Conservation (phyloP, 148 eudicot species). For the Chenopodium suecicum region DNA sequence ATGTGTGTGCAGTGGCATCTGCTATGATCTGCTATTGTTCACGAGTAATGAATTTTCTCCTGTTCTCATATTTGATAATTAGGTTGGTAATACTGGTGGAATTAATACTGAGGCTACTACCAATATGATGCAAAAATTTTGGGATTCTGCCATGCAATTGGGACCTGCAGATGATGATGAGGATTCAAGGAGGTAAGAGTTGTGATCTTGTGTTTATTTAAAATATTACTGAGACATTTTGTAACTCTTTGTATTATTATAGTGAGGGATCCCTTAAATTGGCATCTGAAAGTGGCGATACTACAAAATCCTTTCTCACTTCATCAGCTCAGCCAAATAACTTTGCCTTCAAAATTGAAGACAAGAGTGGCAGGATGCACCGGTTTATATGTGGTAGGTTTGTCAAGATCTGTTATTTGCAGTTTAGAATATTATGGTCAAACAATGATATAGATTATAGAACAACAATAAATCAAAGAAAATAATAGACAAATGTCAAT, state of each 20-base stretch:
- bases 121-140: conserved; percentile 88
- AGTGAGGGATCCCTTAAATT: conserved; percentile 73
- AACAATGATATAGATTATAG: no score
- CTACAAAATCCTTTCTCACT: conserved; percentile 46
- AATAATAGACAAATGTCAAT: no score
- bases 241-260: background rate
- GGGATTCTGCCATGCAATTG: conserved; percentile 89
- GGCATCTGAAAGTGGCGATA: conserved; percentile 68
- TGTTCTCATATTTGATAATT: conserved; percentile 15
- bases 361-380: conserved; percentile 81
- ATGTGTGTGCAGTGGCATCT: background rate
- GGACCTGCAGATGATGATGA: conserved; percentile 70
- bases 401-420: no score
- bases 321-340: conserved; percentile 39
- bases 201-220: conserved; percentile 12
- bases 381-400: conserved; percentile 79
- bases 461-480: no score
- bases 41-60: background rate
- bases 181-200: conserved; percentile 66
- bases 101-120: conserved; percentile 63
- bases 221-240: background rate
- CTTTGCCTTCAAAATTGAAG: conserved; percentile 85
- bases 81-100: conserved; percentile 85
- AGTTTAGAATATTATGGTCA: no score
- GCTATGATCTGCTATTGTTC: background rate